phyloP scores from a whole-genome alignment of 768 basidiomycete genomes.

The Cystofilobasidium capitatum region DNA sequence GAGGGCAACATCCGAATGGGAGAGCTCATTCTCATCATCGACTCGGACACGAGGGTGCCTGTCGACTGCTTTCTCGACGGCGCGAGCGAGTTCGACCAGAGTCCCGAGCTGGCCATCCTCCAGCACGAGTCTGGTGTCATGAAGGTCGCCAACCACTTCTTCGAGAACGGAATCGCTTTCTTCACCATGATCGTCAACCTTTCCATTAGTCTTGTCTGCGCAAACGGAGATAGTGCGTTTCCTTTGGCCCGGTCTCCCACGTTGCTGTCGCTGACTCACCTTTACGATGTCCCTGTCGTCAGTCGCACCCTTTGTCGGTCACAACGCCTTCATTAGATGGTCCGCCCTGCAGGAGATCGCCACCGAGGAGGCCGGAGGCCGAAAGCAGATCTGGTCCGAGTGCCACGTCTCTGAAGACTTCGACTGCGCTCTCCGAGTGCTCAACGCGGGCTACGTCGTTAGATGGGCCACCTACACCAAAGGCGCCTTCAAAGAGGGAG shows the following conservation, averaged over 20 bases:
- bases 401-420: slow-evolving; percentile 21
- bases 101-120: slow-evolving; percentile 75
- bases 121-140: slow-evolving; percentile 60
- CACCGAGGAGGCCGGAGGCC: slow-evolving; percentile 7
- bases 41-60: slow-evolving; percentile 10
- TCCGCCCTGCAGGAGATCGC: slow-evolving; percentile 66
- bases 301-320: slow-evolving; percentile 38
- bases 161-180: slow-evolving; percentile 54
- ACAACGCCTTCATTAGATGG: slow-evolving; percentile 77
- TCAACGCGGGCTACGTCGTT: slow-evolving; percentile 44
- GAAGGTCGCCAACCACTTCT: slow-evolving; percentile 80
- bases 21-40: slow-evolving; percentile 11
- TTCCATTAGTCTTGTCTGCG: slow-evolving; percentile 36
- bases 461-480: slow-evolving; percentile 67
- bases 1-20: slow-evolving; percentile 56
- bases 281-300: no score
- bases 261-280: neutral
- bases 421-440: slow-evolving; percentile 45
- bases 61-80: slow-evolving; percentile 79
- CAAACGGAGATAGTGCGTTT: slow-evolving; percentile 34
- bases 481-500: slow-evolving; percentile 81
- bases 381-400: slow-evolving; percentile 23
- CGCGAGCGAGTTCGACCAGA: slow-evolving; percentile 68
- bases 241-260: neutral
- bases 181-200: slow-evolving; percentile 78